Evolutionary conservation across 495 filamentous ascomycete species (phyloP), one percentile per base, ranked within the genome.

Genomic region (Amphirosellinia nigrospora): DNA sequence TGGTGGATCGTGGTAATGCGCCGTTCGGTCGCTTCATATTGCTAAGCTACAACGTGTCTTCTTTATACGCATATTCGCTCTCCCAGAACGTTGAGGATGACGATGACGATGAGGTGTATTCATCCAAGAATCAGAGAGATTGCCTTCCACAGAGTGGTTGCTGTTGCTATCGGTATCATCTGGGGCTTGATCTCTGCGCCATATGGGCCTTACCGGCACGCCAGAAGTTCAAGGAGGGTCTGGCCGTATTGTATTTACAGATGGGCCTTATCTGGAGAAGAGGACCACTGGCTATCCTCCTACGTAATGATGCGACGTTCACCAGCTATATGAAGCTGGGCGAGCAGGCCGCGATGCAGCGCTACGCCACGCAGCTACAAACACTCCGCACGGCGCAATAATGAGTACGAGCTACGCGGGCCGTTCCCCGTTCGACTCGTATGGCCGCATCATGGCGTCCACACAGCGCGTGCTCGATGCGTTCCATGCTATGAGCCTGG

Each of bases 251-350:
- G 13, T 97, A 95, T 89, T 85, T 99, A 16, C 90, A 94, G 43
- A 93, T 99, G 92, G 92, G 91, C n/a, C 83, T 98, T 21, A 92
- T 98, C 66, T 99, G 96, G 96, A 94, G 92, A 77, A 89, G 93
- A n/a, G 94, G 96, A n/a, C 96, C 96, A 0, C 83, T 99, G 19
- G 89, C 91, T 1, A 87, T 86, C 16, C 86, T 96, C 36, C 84
- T 93, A 1, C 77, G 82, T 15, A 83, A 79, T 58, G 78, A 84
- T 58, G 79, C 84, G 62, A 67, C 74, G n/a, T 80, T 81, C 11
- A 83, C 89, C 23, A 83, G 87, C 11, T 98, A 97, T 77, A 92
- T 97, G 85, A 90, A 89, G 71, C 86, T 93, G 1, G 86, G 90
- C 19, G 96, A 98, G 79, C 93, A 95, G 77, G 86, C 92, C 15